Percentiles rank a stretch among this genome's conserved stretches.
Conservation (phyloP, 176 grass and related monocot genomes). For the Chrysopogon serrulatus region DNA sequence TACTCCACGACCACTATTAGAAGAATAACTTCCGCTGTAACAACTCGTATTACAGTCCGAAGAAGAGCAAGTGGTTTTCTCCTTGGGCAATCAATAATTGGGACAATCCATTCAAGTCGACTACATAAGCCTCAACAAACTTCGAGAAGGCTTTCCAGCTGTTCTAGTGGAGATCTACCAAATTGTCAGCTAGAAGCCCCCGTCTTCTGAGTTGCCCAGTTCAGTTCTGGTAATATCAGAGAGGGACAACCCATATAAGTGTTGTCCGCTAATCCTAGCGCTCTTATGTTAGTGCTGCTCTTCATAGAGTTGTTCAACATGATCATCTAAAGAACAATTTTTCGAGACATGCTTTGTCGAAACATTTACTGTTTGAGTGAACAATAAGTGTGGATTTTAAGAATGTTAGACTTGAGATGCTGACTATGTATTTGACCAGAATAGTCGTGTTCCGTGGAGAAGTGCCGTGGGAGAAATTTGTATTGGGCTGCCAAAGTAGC, state of each 20-base stretch:
- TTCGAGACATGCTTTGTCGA: not conserved
- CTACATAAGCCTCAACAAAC: too few species aligned
- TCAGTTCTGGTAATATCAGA: not conserved
- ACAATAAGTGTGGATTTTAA: not conserved
- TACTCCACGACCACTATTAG: too few species aligned
- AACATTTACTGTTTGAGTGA: not conserved
- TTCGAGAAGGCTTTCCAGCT: slow-evolving; percentile 35
- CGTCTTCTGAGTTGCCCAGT: not conserved
- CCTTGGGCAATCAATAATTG: too few species aligned
- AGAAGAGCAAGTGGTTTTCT: too few species aligned
- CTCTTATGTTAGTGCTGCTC: not conserved
- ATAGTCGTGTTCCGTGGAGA: not conserved
- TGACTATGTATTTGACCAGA: not conserved
- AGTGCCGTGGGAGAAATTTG: not conserved
- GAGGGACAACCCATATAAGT: slow-evolving; percentile 15
- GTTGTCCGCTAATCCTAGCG: not conserved
- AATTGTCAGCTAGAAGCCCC: slow-evolving; percentile 33
- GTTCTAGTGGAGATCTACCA: slow-evolving; percentile 32
- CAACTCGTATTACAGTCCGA: too few species aligned
- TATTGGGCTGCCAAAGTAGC: too few species aligned
- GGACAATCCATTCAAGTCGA: too few species aligned
- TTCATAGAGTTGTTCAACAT: not conserved
- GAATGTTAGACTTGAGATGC: not conserved
- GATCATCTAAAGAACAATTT: not conserved
- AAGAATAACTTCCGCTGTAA: too few species aligned